phyloP scores from a whole-genome alignment of 805 yeast genomes.

The Wickerhamiella lipophila region DNA sequence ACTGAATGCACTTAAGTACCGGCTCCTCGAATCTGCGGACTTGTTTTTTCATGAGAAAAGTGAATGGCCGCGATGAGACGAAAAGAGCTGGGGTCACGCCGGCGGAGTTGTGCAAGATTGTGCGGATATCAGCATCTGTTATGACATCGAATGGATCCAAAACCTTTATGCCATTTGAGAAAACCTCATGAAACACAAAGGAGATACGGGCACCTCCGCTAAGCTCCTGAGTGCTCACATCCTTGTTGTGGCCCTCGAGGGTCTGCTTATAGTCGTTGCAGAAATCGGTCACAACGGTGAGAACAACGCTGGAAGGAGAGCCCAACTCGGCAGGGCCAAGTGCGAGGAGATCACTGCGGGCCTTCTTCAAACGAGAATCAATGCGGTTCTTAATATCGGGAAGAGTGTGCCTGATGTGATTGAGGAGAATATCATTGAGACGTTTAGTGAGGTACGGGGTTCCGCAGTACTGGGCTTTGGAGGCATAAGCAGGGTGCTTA shows the following conservation, averaged over 20 bases:
- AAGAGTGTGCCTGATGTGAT: constrained; percentile 75
- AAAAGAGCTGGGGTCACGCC: constrained; percentile 93
- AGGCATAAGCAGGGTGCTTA: constrained; percentile 73
- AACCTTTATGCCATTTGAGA: constrained; percentile 81
- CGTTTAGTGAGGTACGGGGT: constrained; percentile 92
- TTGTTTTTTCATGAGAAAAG: constrained; percentile 83
- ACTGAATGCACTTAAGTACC: constrained; percentile 70
- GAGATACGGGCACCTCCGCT: constrained; percentile 98
- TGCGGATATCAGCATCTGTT: constrained; percentile 88
- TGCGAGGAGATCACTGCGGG: constrained; percentile 59
- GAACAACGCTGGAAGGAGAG: constrained; percentile 78
- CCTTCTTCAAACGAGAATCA: constrained; percentile 73
- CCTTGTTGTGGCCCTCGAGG: constrained; percentile 87
- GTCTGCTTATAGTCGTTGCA: constrained; percentile 85
- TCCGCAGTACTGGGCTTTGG: constrained; percentile 91
- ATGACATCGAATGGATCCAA: constrained; percentile 94
- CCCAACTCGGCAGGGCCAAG: constrained; percentile 74
- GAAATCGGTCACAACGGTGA: constrained; percentile 86
- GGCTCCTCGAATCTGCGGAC: constrained; percentile 93
- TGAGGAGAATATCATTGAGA: constrained; percentile 75
- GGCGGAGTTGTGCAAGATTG: constrained; percentile 91
- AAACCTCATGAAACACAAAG: constrained; percentile 94
- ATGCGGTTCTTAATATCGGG: constrained; percentile 91
- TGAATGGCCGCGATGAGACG: constrained; percentile 96
- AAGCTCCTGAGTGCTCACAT: constrained; percentile 74